These are phyloP conservation scores for Parasarocladium wereldwijsianum DNA, from an alignment of 2,329 filamentous ascomycete species.

Conservation along the genomic window DNA sequence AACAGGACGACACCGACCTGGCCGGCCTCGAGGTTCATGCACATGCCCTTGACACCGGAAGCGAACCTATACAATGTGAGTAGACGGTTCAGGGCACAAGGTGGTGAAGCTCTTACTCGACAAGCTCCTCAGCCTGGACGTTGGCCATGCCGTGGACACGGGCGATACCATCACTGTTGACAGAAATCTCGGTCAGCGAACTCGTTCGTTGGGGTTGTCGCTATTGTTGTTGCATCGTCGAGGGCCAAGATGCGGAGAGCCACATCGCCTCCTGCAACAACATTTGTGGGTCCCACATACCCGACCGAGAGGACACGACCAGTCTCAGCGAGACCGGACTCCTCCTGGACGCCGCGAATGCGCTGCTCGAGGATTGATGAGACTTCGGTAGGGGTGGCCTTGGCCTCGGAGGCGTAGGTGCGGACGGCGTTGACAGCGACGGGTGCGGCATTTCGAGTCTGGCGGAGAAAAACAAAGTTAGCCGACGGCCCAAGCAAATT, in stretches of 20 bases:
- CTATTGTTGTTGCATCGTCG: constrained; percentile 2
- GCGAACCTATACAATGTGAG: constrained; percentile 56
- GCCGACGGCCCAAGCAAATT: constrained; percentile 34
- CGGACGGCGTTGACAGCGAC: constrained; percentile 61
- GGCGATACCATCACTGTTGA: constrained; percentile 99
- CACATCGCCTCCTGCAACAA: neutral
- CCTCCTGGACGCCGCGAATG: constrained; percentile 97
- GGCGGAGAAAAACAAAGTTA: constrained; percentile 35
- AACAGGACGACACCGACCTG: constrained; percentile 99
- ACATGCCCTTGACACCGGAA: constrained; percentile 99
- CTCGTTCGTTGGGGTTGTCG: constrained; percentile 1
- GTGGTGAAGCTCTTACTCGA: constrained; percentile 52
- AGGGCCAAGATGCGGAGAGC: constrained; percentile 1
- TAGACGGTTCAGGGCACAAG: neutral
- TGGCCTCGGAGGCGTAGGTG: constrained; percentile 83
- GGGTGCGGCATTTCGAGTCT: constrained; percentile 81
- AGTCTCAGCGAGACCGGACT: constrained; percentile 92
- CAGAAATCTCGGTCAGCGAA: constrained; percentile 17
- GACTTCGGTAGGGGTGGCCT: constrained; percentile 93
- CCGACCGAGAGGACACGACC: constrained; percentile 97
- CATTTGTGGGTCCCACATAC: constrained; percentile 46
- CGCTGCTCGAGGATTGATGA: constrained; percentile 99
- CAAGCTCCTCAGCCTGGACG: constrained; percentile 99
- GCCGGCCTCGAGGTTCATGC: constrained; percentile 99
- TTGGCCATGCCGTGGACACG: constrained; percentile 99